Percentiles rank a stretch among this genome's conserved stretches.
Evolutionary conservation across 768 basidiomycete species (phyloP).

Genomic region (Xerocomus spinulosus): DNA sequence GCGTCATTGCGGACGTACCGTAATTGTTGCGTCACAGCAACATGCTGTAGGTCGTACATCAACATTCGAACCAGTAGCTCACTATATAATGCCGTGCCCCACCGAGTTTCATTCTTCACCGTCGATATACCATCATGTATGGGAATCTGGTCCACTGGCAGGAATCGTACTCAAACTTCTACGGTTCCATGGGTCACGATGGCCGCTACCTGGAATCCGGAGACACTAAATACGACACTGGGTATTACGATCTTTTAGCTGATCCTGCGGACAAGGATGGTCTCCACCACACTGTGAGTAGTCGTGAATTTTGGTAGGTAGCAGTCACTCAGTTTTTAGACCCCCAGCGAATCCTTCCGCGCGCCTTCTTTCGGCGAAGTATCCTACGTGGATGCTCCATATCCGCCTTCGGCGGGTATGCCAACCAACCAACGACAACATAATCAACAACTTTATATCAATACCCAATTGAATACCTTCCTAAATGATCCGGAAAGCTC

Average conservation of each 20-base stretch:
- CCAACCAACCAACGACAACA: conserved; percentile 6
- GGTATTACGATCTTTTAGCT: not conserved
- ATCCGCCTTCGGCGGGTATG: not conserved
- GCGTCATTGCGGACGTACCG: not conserved
- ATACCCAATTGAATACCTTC: conserved; percentile 14
- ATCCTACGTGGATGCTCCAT: not conserved
- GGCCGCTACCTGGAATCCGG: not conserved
- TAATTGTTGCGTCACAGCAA: conserved; percentile 18
- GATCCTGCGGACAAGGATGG: not conserved
- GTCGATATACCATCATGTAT: conserved; percentile 13
- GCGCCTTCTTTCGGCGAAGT: not conserved
- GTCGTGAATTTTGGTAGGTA: not conserved
- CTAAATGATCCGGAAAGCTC: conserved; percentile 14
- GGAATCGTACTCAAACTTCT: conserved; percentile 6
- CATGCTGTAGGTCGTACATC: conserved; percentile 16
- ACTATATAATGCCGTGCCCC: conserved; percentile 11
- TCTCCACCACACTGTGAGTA: conserved; percentile 11
- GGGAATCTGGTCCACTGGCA: not conserved
- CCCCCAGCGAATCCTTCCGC: too few relatives aligned
- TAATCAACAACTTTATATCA: conserved; percentile 14
- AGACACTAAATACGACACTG: not conserved
- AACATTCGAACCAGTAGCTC: not conserved
- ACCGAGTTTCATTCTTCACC: not conserved
- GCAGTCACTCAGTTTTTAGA: too few relatives aligned
- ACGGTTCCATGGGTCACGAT: not conserved